A percentile compares a stretch with the other conserved stretches of the same genome.
Evolutionary conservation across 176 grass and related monocot genomes (phyloP).

Genomic region (Eragrostis nindensis): DNA sequence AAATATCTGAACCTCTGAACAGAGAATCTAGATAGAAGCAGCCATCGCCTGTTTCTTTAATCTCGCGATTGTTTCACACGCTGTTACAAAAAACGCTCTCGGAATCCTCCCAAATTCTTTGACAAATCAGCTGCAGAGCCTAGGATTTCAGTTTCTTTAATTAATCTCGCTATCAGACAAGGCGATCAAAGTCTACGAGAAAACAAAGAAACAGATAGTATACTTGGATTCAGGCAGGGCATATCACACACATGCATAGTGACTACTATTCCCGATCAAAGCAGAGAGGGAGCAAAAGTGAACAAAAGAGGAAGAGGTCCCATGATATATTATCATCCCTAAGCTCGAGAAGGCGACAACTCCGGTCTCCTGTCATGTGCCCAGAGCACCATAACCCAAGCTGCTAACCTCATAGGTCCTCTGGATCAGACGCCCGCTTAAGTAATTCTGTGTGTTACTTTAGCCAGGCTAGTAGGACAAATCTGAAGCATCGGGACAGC

Average conservation of each 20-base stretch:
- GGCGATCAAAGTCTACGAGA: not conserved
- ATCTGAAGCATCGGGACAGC: constrained; percentile 41
- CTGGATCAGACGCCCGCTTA: constrained; percentile 43
- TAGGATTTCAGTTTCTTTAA: not conserved
- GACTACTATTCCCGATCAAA: constrained; percentile 38
- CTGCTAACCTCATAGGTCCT: constrained; percentile 48
- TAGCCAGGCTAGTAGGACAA: constrained; percentile 65
- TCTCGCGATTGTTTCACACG: constrained; percentile 11
- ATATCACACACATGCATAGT: constrained; percentile 36
- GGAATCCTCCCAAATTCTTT: constrained; percentile 26
- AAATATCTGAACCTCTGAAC: not conserved
- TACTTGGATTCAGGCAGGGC: constrained; percentile 39
- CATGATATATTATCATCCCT: constrained; percentile 51
- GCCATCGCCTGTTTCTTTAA: constrained; percentile 1
- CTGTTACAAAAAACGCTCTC: constrained; percentile 1
- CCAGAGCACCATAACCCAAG: constrained; percentile 48
- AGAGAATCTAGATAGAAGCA: not conserved
- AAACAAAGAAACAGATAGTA: constrained; percentile 29
- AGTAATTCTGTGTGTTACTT: constrained; percentile 19
- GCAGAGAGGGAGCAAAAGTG: constrained; percentile 20
- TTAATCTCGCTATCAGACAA: constrained; percentile 38
- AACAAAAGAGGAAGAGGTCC: constrained; percentile 41
- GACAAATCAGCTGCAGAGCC: no score
- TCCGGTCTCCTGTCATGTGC: constrained; percentile 56
- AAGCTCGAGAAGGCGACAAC: constrained; percentile 69